Conservation (phyloP, 2,329 filamentous ascomycete species). For the Calonectria montana region DNA sequence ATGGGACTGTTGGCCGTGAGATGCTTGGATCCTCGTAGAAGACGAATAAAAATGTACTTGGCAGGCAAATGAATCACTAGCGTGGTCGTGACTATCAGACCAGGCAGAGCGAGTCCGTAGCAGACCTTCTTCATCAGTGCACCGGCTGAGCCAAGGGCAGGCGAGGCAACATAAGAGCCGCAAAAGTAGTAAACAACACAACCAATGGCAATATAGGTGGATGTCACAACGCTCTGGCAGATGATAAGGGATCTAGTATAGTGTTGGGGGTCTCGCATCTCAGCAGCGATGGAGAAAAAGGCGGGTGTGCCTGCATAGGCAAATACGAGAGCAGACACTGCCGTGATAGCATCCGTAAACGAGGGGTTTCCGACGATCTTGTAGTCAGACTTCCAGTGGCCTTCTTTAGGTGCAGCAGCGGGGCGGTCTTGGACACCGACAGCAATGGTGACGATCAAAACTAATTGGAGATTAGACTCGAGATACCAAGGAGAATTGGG, state of each 20-base stretch:
- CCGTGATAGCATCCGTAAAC: slow-evolving; percentile 47
- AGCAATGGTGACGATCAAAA: slow-evolving; percentile 37
- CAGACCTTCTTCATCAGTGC: slow-evolving; percentile 54
- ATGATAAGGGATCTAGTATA: slow-evolving; percentile 43
- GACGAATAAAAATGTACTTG: slow-evolving; percentile 16
- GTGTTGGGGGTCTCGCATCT: slow-evolving; percentile 46
- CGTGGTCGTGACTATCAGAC: slow-evolving; percentile 42
- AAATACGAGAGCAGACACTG: slow-evolving; percentile 50
- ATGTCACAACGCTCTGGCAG: slow-evolving; percentile 42
- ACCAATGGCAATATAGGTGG: slow-evolving; percentile 49
- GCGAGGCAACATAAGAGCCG: slow-evolving; percentile 59
- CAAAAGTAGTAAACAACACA: slow-evolving; percentile 59
- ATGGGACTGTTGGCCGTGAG: slow-evolving; percentile 10
- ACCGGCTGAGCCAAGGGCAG: slow-evolving; percentile 59
- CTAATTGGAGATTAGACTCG: neutral
- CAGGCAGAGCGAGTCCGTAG: slow-evolving; percentile 52
- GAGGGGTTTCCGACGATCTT: slow-evolving; percentile 44
- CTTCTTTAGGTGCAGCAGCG: slow-evolving; percentile 27
- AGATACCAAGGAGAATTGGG: neutral
- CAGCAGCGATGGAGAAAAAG: slow-evolving; percentile 47
- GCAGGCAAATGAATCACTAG: slow-evolving; percentile 38
- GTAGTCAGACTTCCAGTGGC: slow-evolving; percentile 45
- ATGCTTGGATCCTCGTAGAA: slow-evolving; percentile 13
- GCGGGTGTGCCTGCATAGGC: slow-evolving; percentile 51
- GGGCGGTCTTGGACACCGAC: slow-evolving; percentile 36